Evolutionary conservation across 768 basidiomycete genomes (phyloP), one percentile per base, ranked within the genome.

Genomic region (Collybia sordida): DNA sequence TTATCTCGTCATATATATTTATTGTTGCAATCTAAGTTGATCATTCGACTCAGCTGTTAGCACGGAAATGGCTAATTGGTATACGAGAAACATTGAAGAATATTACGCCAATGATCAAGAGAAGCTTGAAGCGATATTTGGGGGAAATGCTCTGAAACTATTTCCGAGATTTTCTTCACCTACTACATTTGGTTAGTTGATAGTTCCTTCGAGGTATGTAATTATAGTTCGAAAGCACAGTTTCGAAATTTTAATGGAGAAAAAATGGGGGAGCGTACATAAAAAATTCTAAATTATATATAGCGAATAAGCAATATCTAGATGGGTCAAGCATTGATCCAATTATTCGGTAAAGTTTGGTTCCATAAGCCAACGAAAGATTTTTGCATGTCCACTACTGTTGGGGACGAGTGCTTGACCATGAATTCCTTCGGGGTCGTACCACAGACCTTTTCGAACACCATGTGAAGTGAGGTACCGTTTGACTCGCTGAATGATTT

Each of bases 391-490:
- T 11, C 81, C 81, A 50, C 72, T 68, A 37, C 79, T 74, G 37
- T 75, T 77, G 34, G 68, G 64, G 42, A 79, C 61, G 23, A 90
- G 72, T 15, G 86, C 79, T 50, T 83, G 70, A 0, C 87, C 86
- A 61, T 90, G 87, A 8, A 68, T 72, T 12, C 82, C 85, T 1
- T 79, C 60, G 9, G 84, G 77, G 56, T 90, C 80, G 49, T 80
- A 83, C 72, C 75, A 80, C 3, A 90, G 66, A 14, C 83, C 83
- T 61, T 88, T 79, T 39, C 73, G 74, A 24, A 89, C 72, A 17
- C 89, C 88, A 67, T 93, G 90, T 8, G 85, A 85, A 9, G 76
- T 71, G 15, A 96, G 77, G 64, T 94, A 95, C 39, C 74, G 77
- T 56, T 77, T 80, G 18, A 93, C 81, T 8, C 90, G 83, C 85